A percentile compares a stretch with the other conserved stretches of the same genome.
phyloP scores from a whole-genome alignment of 1,284 basidiomycete species.

The Ceratobasidium sp. region DNA sequence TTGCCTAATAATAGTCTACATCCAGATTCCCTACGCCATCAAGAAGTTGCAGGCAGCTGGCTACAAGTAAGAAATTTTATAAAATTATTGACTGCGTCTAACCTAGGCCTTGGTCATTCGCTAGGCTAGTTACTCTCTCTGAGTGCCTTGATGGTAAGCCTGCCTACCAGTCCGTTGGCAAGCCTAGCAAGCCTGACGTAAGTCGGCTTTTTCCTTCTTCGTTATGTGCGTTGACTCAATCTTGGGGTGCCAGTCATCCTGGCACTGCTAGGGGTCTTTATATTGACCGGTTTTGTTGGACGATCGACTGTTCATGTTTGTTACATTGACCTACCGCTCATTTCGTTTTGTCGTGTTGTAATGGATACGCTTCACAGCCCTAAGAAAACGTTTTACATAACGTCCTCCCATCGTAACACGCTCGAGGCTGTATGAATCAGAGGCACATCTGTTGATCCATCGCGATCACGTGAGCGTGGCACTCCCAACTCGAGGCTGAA shows the following conservation, averaged over 20 bases:
- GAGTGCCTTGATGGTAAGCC: slow-evolving; percentile 42
- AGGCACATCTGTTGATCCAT: no score
- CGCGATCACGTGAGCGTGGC: no score
- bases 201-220: neutral
- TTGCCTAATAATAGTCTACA: neutral
- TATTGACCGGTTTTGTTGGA: neutral
- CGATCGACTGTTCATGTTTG: neutral
- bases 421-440: no score
- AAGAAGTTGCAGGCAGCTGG: slow-evolving; percentile 40
- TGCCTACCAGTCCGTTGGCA: slow-evolving; percentile 43
- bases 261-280: no score
- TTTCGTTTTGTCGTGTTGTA: no score
- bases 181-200: slow-evolving; percentile 32
- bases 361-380: no score
- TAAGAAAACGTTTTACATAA: no score
- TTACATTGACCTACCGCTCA: neutral
- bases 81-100: no score
- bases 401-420: no score
- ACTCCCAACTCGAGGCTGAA: no score
- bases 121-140: slow-evolving; percentile 39
- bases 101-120: neutral
- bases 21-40: slow-evolving; percentile 25
- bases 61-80: slow-evolving; percentile 11
- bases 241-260: no score
- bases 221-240: neutral